A percentile compares a stretch with the other conserved stretches of the same genome.
Conservation (phyloP, 2,329 filamentous ascomycete genomes). For the Magnaporthiopsis rhizophila region DNA sequence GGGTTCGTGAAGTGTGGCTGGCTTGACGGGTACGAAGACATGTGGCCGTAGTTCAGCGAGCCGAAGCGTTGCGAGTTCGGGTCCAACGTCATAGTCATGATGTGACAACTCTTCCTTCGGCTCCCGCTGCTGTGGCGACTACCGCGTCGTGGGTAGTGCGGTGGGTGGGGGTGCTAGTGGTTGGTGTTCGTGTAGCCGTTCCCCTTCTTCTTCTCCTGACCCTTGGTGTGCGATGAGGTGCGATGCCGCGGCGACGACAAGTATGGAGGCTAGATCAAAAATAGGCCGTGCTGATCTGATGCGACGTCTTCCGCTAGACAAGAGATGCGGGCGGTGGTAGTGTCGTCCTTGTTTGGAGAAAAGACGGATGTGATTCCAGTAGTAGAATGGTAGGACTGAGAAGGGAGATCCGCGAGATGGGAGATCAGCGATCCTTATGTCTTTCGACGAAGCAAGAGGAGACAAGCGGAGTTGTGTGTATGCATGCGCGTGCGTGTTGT, state of each 20-base stretch:
- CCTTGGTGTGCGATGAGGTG: slow-evolving; percentile 6
- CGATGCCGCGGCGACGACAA: slow-evolving; percentile 15
- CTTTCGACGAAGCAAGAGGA: slow-evolving; percentile 27
- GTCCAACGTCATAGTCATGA: slow-evolving; percentile 95
- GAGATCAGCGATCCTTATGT: slow-evolving; percentile 57
- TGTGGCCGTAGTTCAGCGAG: slow-evolving; percentile 70
- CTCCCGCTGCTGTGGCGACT: no score
- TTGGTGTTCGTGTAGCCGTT: slow-evolving; percentile 10
- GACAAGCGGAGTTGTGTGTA: neutral
- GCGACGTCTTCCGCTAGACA: slow-evolving; percentile 31
- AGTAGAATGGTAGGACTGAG: slow-evolving; percentile 16
- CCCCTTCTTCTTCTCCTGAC: slow-evolving; percentile 8
- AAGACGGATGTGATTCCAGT: slow-evolving; percentile 18
- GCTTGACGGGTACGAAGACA: slow-evolving; percentile 58
- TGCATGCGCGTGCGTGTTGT: no score
- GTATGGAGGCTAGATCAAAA: slow-evolving; percentile 12
- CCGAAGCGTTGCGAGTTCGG: slow-evolving; percentile 76
- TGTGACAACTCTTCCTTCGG: slow-evolving; percentile 22
- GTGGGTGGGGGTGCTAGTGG: slow-evolving; percentile 11
- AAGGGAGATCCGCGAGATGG: slow-evolving; percentile 24
- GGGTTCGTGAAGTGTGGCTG: slow-evolving; percentile 81
- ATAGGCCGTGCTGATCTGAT: slow-evolving; percentile 42
- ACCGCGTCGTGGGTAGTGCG: slow-evolving; percentile 5
- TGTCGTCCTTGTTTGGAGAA: slow-evolving; percentile 2
- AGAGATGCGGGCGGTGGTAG: slow-evolving; percentile 33